Percentiles rank a stretch among this genome's conserved stretches.
phyloP scores from a whole-genome alignment of 164 flowering plant species.

The Aristolochia contorta region DNA sequence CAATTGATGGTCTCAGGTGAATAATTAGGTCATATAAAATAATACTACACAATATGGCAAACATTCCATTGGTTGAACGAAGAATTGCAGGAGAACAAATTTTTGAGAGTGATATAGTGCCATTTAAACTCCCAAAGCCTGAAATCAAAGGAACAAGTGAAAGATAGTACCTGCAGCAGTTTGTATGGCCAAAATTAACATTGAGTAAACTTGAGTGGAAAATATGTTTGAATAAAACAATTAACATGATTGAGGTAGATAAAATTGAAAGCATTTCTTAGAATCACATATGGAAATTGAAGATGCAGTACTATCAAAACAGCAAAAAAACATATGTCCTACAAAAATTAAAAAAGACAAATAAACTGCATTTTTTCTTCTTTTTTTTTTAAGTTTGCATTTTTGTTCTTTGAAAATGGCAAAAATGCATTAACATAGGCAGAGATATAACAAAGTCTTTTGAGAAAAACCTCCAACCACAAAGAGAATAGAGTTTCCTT shows the following conservation, averaged over 20 bases:
- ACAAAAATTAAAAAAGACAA: too few relatives aligned
- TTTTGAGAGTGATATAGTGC: slow-evolving; percentile 37
- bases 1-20: slow-evolving; percentile 48
- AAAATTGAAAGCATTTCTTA: too few relatives aligned
- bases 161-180: slow-evolving; percentile 83
- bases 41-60: slow-evolving; percentile 67
- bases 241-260: too few relatives aligned
- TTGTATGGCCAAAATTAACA: slow-evolving; percentile 17
- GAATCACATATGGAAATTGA: too few relatives aligned
- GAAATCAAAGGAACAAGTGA: slow-evolving; percentile 86
- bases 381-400: too few relatives aligned
- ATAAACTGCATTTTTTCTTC: too few relatives aligned
- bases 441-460: not conserved
- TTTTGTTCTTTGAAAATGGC: not conserved
- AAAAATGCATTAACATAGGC: not conserved
- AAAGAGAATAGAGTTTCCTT: not conserved
- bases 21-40: slow-evolving; percentile 55
- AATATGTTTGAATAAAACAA: not conserved
- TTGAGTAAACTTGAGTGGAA: not conserved
- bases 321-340: too few relatives aligned
- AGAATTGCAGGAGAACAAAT: slow-evolving; percentile 54
- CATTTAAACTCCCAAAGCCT: slow-evolving; percentile 29
- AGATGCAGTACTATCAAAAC: too few relatives aligned
- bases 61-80: slow-evolving; percentile 59
- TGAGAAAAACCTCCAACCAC: not conserved